Evolutionary conservation across 176 grass and related monocot species (phyloP).

Genomic region (Raddia distichophylla): DNA sequence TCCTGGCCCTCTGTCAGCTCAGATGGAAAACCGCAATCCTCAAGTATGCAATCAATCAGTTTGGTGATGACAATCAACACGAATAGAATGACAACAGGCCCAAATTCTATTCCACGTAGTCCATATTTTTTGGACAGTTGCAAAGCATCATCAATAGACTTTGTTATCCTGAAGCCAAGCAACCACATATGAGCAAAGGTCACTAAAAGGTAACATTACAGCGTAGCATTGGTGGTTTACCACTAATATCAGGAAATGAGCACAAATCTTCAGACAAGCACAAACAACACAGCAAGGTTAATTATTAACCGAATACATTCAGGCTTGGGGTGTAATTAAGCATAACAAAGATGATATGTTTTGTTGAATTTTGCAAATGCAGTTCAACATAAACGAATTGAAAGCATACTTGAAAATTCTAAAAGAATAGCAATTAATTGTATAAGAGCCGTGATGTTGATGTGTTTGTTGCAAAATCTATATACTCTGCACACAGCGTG

Average conservation of each 20-base stretch:
- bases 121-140: conserved; percentile 63
- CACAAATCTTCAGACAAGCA: neutral
- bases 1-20: conserved; percentile 38
- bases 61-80: conserved; percentile 53
- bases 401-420: neutral
- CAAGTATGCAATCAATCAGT: conserved; percentile 71
- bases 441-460: neutral
- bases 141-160: conserved; percentile 67
- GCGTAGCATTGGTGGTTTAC: neutral
- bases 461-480: neutral
- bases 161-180: conserved; percentile 62
- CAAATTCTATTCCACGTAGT: conserved; percentile 52
- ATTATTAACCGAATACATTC: neutral
- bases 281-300: neutral
- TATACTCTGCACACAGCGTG: neutral
- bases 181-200: conserved; percentile 9
- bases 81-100: conserved; percentile 72
- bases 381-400: neutral
- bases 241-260: neutral
- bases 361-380: neutral
- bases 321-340: neutral
- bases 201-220: neutral
- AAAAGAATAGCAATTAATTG: neutral
- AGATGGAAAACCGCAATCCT: conserved; percentile 68
- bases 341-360: neutral